Conservation (phyloP, 2,329 filamentous ascomycete species). For the Elsinoe arachidis region DNA sequence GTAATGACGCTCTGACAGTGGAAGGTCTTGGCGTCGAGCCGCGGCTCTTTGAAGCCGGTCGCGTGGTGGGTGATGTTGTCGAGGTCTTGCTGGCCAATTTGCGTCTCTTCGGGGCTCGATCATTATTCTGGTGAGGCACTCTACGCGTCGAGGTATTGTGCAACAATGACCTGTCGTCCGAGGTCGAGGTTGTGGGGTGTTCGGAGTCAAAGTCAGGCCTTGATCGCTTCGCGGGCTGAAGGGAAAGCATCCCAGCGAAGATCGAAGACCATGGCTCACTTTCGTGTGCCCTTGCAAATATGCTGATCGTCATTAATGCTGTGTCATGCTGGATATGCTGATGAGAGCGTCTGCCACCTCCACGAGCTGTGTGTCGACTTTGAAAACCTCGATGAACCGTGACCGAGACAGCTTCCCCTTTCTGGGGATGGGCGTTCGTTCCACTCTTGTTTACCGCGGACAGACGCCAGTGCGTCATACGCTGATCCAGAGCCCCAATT, state of each 20-base stretch:
- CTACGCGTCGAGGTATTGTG: not conserved
- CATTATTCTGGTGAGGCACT: not conserved
- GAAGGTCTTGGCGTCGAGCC: conserved; percentile 5
- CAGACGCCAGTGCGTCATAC: conserved; percentile 7
- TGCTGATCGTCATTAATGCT: conserved; percentile 13
- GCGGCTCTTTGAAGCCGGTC: conserved; percentile 6
- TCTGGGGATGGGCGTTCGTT: conserved; percentile 5
- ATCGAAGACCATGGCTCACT: conserved; percentile 15
- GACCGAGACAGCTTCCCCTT: conserved; percentile 6
- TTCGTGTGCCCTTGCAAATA: conserved; percentile 14
- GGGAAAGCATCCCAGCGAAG: conserved; percentile 14
- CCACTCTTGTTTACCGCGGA: conserved; percentile 7
- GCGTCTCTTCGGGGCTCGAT: conserved; percentile 6
- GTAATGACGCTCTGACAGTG: not conserved
- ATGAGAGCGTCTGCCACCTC: not conserved
- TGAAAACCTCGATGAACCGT: conserved; percentile 2
- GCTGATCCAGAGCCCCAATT: conserved; percentile 4
- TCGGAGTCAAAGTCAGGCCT: conserved; percentile 4
- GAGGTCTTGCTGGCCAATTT: conserved; percentile 4
- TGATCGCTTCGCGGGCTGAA: conserved; percentile 11
- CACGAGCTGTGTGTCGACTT: not conserved
- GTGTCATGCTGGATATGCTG: not conserved
- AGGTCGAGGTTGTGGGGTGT: conserved; percentile 4
- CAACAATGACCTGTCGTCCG: not conserved
- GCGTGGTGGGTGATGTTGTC: conserved; percentile 1